Base-by-base conservation (phyloP, 208 protist species). In the Leishmania guyanensis region DNA sequence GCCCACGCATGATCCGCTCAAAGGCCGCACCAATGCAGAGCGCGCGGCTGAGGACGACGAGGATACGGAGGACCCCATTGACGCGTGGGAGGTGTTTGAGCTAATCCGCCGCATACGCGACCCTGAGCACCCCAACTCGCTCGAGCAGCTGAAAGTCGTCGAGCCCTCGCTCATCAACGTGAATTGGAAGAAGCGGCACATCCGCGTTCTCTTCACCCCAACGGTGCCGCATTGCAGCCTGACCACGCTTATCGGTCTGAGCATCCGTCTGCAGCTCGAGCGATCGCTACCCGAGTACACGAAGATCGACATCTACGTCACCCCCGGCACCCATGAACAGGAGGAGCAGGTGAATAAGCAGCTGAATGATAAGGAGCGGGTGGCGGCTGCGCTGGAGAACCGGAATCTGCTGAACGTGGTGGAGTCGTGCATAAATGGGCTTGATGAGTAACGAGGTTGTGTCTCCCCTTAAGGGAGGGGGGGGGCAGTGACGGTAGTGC, bases 191-290 rank as follows among this genome's bases (percentile, higher is more conserved):
- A 88, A 80, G 60, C 80, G 85, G 26, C 74, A 87, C 76, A 91
- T 99, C 8, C 60, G 86, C n/a, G 89, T 99, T 16, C 75, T 92
- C 58, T 99, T 99, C 89, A 99, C 98, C 20, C 99, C 99, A 0
- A 99, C 99, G 0, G 98, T 99, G 29, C 98, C 99, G 26, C 98
- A 99, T 89, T 99, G 99, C 88, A 99, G 96, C 60, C 98, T 99
- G 90, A 99, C 98, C 6, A 99, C 99, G 29, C 92, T 99, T 16
- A 99, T 99, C 75, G 99, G 99, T 6, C 89, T 99, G 8, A 98
- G 93, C 77, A 99, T 99, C 69, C 88, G 93, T 33, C 97, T 99
- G 0, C 98, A 99, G 90, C 92, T 99, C 39, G 80, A 99, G 68
- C 88, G 98, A 20, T 98, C 87, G 14, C 90, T 99, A 14, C 99